These are phyloP conservation scores for Paramecium caudatum DNA, from an alignment of 73 alveolate genomes.

Conservation along the genomic window DNA sequence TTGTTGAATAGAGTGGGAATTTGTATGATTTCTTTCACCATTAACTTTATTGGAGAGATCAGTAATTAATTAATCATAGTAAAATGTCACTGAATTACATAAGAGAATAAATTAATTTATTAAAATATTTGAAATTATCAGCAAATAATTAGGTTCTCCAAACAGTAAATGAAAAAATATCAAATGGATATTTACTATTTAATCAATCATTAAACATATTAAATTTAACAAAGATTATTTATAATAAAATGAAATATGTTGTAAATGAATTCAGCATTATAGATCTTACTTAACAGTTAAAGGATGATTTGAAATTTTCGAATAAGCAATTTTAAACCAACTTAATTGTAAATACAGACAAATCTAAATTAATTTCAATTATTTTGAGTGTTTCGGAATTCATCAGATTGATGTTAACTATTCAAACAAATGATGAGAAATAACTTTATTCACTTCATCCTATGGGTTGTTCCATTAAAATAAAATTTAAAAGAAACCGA, in stretches of 20 bases:
- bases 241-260: constrained; percentile 43
- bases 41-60: constrained; percentile 47
- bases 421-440: constrained; percentile 19
- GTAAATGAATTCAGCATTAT: constrained; percentile 5
- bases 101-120: background rate
- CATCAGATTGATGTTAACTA: constrained; percentile 31
- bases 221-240: constrained; percentile 9
- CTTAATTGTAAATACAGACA: background rate
- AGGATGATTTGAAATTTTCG: constrained; percentile 24
- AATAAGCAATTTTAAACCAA: background rate
- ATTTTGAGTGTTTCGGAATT: constrained; percentile 42
- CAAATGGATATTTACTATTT: background rate
- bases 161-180: background rate
- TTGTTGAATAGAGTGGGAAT: background rate
- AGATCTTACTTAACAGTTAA: background rate
- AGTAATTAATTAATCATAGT: constrained; percentile 25
- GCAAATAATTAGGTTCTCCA: background rate
- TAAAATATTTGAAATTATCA: background rate
- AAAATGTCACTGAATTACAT: constrained; percentile 4
- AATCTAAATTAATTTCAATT: constrained; percentile 46
- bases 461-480: constrained; percentile 20
- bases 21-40: background rate
- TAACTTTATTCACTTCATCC: constrained; percentile 27
- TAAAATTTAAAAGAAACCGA: background rate
- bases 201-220: constrained; percentile 30